phyloP scores from a whole-genome alignment of 352 stramenopile genomes.

The Globisporangium megalacanthum region DNA sequence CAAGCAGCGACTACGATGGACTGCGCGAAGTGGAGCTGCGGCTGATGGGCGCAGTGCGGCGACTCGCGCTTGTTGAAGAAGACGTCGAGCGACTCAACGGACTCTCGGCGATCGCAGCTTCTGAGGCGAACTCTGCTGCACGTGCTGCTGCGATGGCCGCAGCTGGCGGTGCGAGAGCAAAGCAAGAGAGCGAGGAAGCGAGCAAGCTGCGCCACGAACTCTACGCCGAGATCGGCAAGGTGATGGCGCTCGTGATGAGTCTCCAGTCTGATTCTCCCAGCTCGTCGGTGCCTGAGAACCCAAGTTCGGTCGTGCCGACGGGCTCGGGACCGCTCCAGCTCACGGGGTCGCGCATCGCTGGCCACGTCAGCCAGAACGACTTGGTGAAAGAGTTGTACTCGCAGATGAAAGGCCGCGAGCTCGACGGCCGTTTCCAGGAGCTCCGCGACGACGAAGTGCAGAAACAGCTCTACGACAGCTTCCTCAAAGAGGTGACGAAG shows the following conservation, averaged over 20 bases:
- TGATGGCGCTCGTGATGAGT: conserved; percentile 22
- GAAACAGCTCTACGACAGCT: conserved; percentile 62
- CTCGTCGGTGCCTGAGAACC: neutral
- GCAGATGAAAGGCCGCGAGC: conserved; percentile 47
- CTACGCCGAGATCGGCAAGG: conserved; percentile 44
- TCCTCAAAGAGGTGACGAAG: conserved; percentile 74
- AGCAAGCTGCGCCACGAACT: conserved; percentile 45
- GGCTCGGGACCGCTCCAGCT: conserved; percentile 8
- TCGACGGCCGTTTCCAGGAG: conserved; percentile 41
- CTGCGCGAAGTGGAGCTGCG: conserved; percentile 54
- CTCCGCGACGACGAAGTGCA: conserved; percentile 32
- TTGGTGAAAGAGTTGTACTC: conserved; percentile 49
- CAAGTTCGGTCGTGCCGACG: conserved; percentile 16
- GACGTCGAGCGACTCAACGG: conserved; percentile 56
- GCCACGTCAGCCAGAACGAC: conserved; percentile 27
- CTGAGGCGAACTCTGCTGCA: conserved; percentile 8
- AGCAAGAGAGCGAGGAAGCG: conserved; percentile 25
- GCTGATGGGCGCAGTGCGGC: conserved; percentile 47
- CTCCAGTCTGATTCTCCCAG: conserved; percentile 10
- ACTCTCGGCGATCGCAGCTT: conserved; percentile 19
- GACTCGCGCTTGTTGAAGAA: conserved; percentile 52
- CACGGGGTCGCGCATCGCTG: conserved; percentile 8
- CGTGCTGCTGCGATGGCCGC: conserved; percentile 2
- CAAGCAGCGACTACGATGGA: conserved; percentile 17
- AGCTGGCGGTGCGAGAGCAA: neutral